These are phyloP conservation scores for Ceratonia siliqua DNA, from an alignment of 306 rosid species.

Conservation along the genomic window DNA sequence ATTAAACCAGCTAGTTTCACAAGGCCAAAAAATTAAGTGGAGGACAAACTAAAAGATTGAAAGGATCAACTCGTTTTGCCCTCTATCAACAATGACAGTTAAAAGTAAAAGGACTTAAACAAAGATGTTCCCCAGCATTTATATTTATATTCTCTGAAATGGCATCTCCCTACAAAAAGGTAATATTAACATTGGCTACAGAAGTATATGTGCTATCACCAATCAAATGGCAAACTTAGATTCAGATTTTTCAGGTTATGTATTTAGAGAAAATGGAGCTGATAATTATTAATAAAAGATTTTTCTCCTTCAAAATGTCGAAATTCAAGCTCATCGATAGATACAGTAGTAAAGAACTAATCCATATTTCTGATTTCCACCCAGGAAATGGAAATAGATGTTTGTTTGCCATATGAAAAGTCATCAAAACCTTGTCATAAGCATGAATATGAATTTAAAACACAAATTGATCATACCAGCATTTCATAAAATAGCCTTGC, in stretches of 20 bases:
- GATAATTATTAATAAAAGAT: background rate
- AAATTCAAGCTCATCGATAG: background rate
- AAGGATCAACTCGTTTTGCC: background rate
- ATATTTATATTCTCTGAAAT: conserved; percentile 12
- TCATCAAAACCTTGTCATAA: background rate
- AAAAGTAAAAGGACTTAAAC: conserved; percentile 2
- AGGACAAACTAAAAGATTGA: background rate
- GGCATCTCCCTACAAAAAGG: background rate
- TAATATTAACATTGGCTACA: background rate
- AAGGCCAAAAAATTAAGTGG: background rate
- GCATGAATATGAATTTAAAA: conserved; percentile 18
- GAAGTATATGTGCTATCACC: background rate
- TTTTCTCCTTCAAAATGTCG: background rate
- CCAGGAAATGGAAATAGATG: conserved; percentile 4
- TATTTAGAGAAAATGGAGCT: conserved; percentile 16
- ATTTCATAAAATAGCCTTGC: conserved; percentile 79
- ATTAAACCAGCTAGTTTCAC: background rate
- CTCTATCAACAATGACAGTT: background rate
- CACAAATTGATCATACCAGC: conserved; percentile 58
- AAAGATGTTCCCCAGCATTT: background rate
- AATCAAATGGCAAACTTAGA: background rate
- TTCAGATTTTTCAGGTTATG: background rate
- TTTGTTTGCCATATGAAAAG: background rate
- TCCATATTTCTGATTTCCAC: background rate
- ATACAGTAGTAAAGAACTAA: background rate